These are phyloP conservation scores for Pyrenochaeta sp. DNA, from an alignment of 2,329 filamentous ascomycete genomes.

Conservation along the genomic window DNA sequence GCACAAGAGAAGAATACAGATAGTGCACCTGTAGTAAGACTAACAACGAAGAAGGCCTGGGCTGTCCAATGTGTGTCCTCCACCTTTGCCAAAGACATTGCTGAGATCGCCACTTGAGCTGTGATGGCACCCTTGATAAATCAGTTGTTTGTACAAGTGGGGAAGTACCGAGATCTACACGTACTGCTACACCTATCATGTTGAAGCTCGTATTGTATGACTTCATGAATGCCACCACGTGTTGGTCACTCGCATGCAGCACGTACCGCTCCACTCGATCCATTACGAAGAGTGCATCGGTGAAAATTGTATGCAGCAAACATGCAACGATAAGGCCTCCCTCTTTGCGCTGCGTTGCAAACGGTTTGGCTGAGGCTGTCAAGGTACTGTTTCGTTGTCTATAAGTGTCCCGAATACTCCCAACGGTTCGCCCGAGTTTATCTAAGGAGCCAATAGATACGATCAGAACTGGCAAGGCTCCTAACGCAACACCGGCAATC, in stretches of 20 bases:
- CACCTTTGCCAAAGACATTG: slow-evolving; percentile 10
- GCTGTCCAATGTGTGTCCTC: slow-evolving; percentile 20
- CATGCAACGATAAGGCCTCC: background rate
- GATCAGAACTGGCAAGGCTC: background rate
- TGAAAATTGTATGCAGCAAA: slow-evolving; percentile 1
- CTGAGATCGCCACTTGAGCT: slow-evolving; percentile 26
- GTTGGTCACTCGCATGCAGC: slow-evolving; percentile 3
- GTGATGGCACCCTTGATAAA: slow-evolving; percentile 23
- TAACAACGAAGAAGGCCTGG: slow-evolving; percentile 17
- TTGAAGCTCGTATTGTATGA: slow-evolving; percentile 19
- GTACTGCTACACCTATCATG: slow-evolving; percentile 23
- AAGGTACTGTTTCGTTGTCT: background rate
- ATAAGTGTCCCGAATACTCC: background rate
- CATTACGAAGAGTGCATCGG: slow-evolving; percentile 10
- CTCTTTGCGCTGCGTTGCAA: no score
- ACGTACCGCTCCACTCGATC: slow-evolving; percentile 13
- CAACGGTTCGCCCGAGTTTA: no score
- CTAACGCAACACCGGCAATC: background rate
- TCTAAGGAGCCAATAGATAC: no score
- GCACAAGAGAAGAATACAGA: slow-evolving; percentile 22
- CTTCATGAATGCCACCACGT: slow-evolving; percentile 14
- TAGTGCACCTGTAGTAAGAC: slow-evolving; percentile 17
- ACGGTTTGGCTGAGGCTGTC: background rate
- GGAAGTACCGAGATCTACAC: background rate
- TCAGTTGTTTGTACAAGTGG: background rate